These are phyloP conservation scores for Nigrospora sphaerica DNA, from an alignment of 2,329 filamentous ascomycete species.

Conservation along the genomic window DNA sequence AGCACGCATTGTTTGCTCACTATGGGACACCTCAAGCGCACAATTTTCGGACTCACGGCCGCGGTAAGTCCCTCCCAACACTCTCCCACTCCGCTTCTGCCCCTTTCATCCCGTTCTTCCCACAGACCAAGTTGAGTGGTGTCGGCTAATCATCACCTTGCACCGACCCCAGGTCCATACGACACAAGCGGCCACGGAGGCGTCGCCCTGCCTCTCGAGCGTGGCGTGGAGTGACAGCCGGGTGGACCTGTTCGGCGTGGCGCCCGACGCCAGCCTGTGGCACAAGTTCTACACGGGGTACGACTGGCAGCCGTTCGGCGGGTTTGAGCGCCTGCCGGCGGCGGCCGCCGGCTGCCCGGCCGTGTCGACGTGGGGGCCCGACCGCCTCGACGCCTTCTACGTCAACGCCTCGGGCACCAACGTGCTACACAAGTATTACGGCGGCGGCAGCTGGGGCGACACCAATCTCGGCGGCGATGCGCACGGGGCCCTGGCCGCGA, in stretches of 20 bases:
- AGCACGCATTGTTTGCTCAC: too few species aligned
- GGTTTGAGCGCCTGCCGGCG: slow-evolving; percentile 9
- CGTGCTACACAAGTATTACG: slow-evolving; percentile 14
- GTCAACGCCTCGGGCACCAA: slow-evolving; percentile 1
- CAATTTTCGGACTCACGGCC: too few species aligned
- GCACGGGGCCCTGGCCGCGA: background rate
- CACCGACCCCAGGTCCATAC: too few species aligned
- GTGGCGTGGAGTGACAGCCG: slow-evolving; percentile 3
- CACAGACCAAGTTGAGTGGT: too few species aligned
- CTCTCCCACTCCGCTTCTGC: too few species aligned
- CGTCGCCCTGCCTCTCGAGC: background rate
- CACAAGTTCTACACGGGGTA: slow-evolving; percentile 9
- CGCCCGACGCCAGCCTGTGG: slow-evolving; percentile 1
- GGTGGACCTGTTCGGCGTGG: slow-evolving; percentile 3
- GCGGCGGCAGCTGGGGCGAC: slow-evolving; percentile 8
- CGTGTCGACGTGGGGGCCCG: slow-evolving; percentile 9
- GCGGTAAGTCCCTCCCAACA: too few species aligned
- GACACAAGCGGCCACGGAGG: background rate
- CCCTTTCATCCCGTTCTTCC: too few species aligned
- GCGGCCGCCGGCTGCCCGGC: slow-evolving; percentile 6
- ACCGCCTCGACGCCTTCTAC: slow-evolving; percentile 10
- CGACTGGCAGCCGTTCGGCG: slow-evolving; percentile 10
- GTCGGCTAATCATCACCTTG: too few species aligned
- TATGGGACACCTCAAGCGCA: too few species aligned
- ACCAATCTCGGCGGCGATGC: slow-evolving; percentile 7